Conservation (phyloP, 2,329 filamentous ascomycete species). For the Calonectria hongkongensis region DNA sequence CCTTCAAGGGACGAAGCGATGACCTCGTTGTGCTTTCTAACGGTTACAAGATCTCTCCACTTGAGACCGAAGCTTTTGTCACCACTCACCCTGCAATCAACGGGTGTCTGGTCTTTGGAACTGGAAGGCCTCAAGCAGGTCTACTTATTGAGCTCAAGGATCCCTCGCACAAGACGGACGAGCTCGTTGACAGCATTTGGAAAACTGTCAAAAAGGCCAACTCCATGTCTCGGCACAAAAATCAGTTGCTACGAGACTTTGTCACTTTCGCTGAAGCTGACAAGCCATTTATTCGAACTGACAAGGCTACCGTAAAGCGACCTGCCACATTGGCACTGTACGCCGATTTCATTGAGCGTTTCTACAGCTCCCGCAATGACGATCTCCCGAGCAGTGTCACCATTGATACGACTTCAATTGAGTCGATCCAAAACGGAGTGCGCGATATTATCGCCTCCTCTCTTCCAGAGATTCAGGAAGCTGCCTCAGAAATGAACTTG, state of each 20-base stretch:
- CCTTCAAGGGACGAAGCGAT: conserved; percentile 56
- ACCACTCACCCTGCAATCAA: conserved; percentile 52
- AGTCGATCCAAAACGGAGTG: conserved; percentile 47
- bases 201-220: conserved; percentile 66
- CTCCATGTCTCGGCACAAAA: conserved; percentile 61
- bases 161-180: conserved; percentile 43
- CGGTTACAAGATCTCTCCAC: conserved; percentile 57
- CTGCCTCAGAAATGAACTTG: conserved; percentile 50
- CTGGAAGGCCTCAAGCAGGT: conserved; percentile 53
- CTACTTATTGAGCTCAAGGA: conserved; percentile 56
- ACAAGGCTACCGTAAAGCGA: conserved; percentile 68
- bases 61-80: conserved; percentile 56
- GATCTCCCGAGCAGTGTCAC: conserved; percentile 34
- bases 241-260: conserved; percentile 63
- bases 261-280: conserved; percentile 63
- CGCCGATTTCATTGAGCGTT: conserved; percentile 65
- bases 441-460: conserved; percentile 47
- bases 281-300: conserved; percentile 66
- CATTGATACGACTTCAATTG: conserved; percentile 49
- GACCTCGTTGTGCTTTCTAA: conserved; percentile 58
- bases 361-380: conserved; percentile 60
- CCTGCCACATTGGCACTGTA: conserved; percentile 63
- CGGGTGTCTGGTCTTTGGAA: conserved; percentile 54
- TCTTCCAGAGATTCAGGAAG: conserved; percentile 44
- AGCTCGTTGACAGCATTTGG: conserved; percentile 67